Base-by-base conservation (phyloP, 495 filamentous ascomycete genomes). In the Talaromyces trachyspermus region DNA sequence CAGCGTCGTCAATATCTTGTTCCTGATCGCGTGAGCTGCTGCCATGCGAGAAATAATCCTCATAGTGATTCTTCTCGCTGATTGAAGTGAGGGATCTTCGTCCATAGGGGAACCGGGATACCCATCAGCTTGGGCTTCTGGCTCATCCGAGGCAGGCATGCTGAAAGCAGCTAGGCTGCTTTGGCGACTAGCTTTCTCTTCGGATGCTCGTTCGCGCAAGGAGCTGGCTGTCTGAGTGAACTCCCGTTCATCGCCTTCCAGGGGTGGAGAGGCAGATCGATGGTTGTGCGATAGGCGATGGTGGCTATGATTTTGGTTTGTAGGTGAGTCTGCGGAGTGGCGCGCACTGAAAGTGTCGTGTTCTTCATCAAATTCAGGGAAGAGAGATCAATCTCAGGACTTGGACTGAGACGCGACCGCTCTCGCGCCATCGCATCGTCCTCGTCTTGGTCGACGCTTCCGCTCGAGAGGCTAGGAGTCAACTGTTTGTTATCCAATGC, bases 211-310 rank as follows among this genome's bases (percentile, higher is more conserved):
- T 68, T 85, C 85, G 54, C 88, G 88, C 63, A 96, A 78, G 35
- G 81, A 84, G 56, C 84, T 82, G 7, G 92, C 92, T 5, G 91
- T 96, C 66, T 91, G 88, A 3, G 88, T 95, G 59, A 98, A 98
- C 65, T 97, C 92, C 56, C 84, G 86, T 69, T 98, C 92, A 53
- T 97, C 92, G 52, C 87, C 85, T 69, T 98, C 92, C 23, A 97
- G 76, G 18, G 88, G 89, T 40, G 94, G 92, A 51, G 85, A 89
- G 41, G 79, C 78, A 6, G 81, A 83, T 46, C 85, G 81, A 47
- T 81, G 71, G 27, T 82, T 85, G 58, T 84, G 84, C 59, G 72
- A 63, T 43, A 74, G 56, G 51, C 57, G 63, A 56, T 69, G 58
- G 50, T 65, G 62, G 39, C 39, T 15, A 14, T 24, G 15, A n/a